Evolutionary conservation across 805 yeast genomes (phyloP).

Genomic region (Alloascoidea africana): DNA sequence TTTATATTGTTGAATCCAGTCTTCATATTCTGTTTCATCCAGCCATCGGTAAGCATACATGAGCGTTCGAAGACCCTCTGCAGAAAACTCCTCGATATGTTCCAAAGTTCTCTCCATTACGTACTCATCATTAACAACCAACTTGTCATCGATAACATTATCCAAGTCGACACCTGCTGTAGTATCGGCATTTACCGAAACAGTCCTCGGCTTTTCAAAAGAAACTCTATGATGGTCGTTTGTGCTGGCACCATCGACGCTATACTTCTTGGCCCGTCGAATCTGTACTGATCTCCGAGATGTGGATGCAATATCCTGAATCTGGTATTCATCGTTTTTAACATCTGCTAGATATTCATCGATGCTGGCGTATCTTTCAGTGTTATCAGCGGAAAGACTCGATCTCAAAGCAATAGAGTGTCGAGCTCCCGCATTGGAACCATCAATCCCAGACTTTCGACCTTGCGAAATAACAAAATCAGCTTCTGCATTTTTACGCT

Average conservation of each 20-base stretch:
- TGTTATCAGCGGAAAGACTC: constrained; percentile 11
- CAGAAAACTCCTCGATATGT: constrained; percentile 86
- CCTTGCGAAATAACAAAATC: constrained; percentile 37
- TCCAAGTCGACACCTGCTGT: constrained; percentile 1
- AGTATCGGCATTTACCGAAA: not conserved
- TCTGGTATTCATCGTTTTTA: not conserved
- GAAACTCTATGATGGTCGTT: not conserved
- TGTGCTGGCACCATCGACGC: not conserved
- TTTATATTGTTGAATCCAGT: constrained; percentile 54
- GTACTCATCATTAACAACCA: constrained; percentile 58
- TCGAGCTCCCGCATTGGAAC: constrained; percentile 25
- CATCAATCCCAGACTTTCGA: constrained; percentile 16
- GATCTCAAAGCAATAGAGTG: constrained; percentile 10
- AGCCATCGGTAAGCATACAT: constrained; percentile 72
- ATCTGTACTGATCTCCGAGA: not conserved
- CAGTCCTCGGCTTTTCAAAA: not conserved
- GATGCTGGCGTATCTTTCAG: constrained; percentile 5
- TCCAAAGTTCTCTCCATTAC: constrained; percentile 72
- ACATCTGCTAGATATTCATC: constrained; percentile 22
- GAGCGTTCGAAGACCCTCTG: constrained; percentile 87
- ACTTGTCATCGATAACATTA: constrained; percentile 27
- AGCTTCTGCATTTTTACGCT: constrained; percentile 69
- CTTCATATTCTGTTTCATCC: constrained; percentile 35
- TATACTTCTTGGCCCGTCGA: not conserved
- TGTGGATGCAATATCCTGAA: constrained; percentile 2